Base-by-base conservation (phyloP, 2,329 filamentous ascomycete species). In the Cladosporium phlei region DNA sequence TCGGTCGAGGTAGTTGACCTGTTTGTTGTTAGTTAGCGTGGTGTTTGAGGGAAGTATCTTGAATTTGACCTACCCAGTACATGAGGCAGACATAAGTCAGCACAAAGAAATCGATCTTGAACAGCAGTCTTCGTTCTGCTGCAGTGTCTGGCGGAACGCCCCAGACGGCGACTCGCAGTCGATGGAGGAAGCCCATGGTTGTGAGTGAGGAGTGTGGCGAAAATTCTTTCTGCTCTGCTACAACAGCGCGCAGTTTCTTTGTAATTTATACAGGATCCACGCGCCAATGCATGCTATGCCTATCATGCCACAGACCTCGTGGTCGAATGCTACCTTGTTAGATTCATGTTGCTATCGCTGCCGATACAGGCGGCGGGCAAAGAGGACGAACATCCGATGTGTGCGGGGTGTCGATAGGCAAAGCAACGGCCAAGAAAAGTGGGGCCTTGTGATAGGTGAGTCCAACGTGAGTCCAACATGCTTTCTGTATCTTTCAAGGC, bases 1-100 rank as follows among this genome's bases (percentile, higher is more conserved):
- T 17, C 73, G 68, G 56, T 78, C 75, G 17, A 78, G 68, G 63
- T 62, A 58, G 30, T 51, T 60, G 14, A 59, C 48, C 48, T 48
- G 17, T 4, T 12, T 12, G 16, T 12, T 5, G 20, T 29, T 21
- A 17, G 25, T 16, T 14, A 28, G 45, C 14, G 17, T 5, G 11
- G 4, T 17, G 14, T 10, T 9, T 10, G n/a, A 47, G 27, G 27
- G 20, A 8, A 29, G 7, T 19, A n/a, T 12, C n/a, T 12, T 20
- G 5, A 20, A 2, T 8, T 19, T 3, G 5, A 21, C 28, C 17
- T 7, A 52, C 52, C 54, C 53, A 67, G 53, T 67, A 69, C 61
- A 66, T 66, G 14, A 69, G 44, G 51, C 66, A 69, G 28, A 67
- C 67, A 48, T 67, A 68, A 0, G 63, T 63, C 21, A 63, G 34